Base-by-base conservation (phyloP, 225 moss, liverwort and hornwort genomes). In the Neckera pumila region DNA sequence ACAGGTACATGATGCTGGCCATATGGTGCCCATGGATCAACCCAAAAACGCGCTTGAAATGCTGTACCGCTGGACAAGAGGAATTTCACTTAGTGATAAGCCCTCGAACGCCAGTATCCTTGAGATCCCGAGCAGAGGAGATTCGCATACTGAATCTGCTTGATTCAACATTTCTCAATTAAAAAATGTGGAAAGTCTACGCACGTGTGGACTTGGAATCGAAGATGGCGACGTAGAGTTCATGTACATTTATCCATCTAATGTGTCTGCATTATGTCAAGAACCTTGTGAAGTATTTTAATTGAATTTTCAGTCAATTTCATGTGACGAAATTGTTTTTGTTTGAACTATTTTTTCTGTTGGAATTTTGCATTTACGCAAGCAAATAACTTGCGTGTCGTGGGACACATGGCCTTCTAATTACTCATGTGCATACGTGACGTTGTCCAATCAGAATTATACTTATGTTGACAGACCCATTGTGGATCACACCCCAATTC, bases 11-110 rank as follows among this genome's bases (percentile, higher is more conserved):
- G 87, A 95, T 89, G 95, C 95, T 27, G 95, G 95, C 40, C 95
- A 95, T 80, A 91, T 95, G 93, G 95, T 95, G 77, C 95, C 95
- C 20, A 95, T 95, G 95, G 95, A 95, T 87, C 95, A 95, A 86
- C 95, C 95, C 62, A 93, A 91, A 75, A 88, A 92, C 88, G 88
- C 95, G 60, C 92, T 95, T 36, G 93, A 95, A 89, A 95, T 95
- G 95, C 88, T 95, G 72, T 93, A 92, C 82, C 93, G 93, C 57
- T 95, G 95, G 95, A 95, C 95, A n/a, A 87, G 89, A 82, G 95
- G 95, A 63, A 90, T 86, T 42, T 86, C 92, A 38, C 91, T 94
- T 51, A 88, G 94, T 77, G 90, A 89, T 53, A 77, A 90, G 82
- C 69, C 84, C 42, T 77, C 88, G 51, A 59, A 84, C 31, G 53